A percentile compares a stretch with the other conserved stretches of the same genome.
phyloP scores from a whole-genome alignment of 768 basidiomycete species.

The Suillus lakei region DNA sequence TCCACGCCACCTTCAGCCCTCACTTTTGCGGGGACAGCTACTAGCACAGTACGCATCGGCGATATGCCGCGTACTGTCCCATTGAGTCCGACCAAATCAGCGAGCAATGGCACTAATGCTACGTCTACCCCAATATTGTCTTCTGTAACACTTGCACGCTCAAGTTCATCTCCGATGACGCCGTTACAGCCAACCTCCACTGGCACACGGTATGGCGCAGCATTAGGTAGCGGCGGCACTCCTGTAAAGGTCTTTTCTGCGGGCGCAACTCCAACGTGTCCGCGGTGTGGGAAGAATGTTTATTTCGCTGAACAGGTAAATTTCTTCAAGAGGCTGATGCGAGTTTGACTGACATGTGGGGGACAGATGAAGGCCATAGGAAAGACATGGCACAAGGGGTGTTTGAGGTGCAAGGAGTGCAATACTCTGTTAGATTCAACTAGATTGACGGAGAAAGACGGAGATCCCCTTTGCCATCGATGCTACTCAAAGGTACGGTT shows the following conservation, averaged over 20 bases:
- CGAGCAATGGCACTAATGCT: not conserved
- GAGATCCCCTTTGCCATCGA: slow-evolving; percentile 67
- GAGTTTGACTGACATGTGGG: slow-evolving; percentile 12
- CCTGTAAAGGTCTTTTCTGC: slow-evolving; percentile 47
- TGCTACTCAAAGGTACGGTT: slow-evolving; percentile 69
- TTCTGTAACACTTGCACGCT: slow-evolving; percentile 7
- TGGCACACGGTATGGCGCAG: slow-evolving; percentile 70
- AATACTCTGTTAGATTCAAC: slow-evolving; percentile 71
- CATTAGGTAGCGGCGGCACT: slow-evolving; percentile 48
- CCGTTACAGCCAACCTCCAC: slow-evolving; percentile 53
- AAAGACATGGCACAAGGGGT: slow-evolving; percentile 79
- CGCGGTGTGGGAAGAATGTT: slow-evolving; percentile 73
- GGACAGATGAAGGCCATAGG: slow-evolving; percentile 77
- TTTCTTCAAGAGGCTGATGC: not conserved
- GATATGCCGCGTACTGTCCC: slow-evolving; percentile 60
- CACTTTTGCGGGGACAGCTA: slow-evolving; percentile 35
- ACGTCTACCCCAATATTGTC: slow-evolving; percentile 14
- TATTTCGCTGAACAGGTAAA: slow-evolving; percentile 85
- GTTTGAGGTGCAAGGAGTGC: slow-evolving; percentile 79
- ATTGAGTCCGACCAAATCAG: slow-evolving; percentile 43
- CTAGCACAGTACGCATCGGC: slow-evolving; percentile 51
- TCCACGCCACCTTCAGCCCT: slow-evolving; percentile 13
- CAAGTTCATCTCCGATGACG: slow-evolving; percentile 6
- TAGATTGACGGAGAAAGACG: slow-evolving; percentile 76
- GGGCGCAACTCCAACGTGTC: slow-evolving; percentile 64